A percentile compares a stretch with the other conserved stretches of the same genome.
These are phyloP conservation scores for Colletotrichum trifolii DNA, from an alignment of 2,329 filamentous ascomycete genomes.

Conservation along the genomic window DNA sequence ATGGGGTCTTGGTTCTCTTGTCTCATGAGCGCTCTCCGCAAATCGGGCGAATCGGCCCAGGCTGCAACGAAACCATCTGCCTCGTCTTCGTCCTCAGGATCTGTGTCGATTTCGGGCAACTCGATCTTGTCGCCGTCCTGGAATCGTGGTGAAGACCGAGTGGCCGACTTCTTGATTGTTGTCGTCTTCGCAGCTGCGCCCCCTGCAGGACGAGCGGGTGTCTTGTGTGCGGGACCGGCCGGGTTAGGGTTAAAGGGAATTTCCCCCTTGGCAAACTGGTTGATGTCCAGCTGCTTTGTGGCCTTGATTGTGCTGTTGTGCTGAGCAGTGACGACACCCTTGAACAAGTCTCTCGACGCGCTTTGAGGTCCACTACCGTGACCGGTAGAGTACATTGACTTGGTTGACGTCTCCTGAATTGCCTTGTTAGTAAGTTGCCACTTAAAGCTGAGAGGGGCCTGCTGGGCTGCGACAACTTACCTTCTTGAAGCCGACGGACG, in stretches of 20 bases:
- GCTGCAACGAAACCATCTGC: constrained; percentile 74
- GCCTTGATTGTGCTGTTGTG: constrained; percentile 73
- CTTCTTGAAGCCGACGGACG: constrained; percentile 75
- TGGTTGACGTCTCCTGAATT: constrained; percentile 67
- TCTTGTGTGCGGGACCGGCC: constrained; percentile 71
- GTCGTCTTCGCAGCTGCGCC: constrained; percentile 63
- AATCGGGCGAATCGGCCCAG: constrained; percentile 90
- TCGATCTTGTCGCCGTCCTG: constrained; percentile 91
- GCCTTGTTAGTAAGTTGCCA: constrained; percentile 13
- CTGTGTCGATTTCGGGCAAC: constrained; percentile 93
- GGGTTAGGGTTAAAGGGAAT: constrained; percentile 82
- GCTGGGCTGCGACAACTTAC: constrained; percentile 54
- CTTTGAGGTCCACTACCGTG: constrained; percentile 69
- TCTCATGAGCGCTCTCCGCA: constrained; percentile 77
- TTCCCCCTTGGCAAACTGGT: constrained; percentile 86
- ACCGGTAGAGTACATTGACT: constrained; percentile 69
- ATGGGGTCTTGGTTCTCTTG: constrained; percentile 90
- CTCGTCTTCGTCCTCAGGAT: constrained; percentile 88
- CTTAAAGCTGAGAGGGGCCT: neutral
- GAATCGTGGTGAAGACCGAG: constrained; percentile 83
- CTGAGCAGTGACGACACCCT: constrained; percentile 73
- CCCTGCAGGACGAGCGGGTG: constrained; percentile 69
- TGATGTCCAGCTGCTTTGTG: constrained; percentile 81
- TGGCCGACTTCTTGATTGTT: constrained; percentile 64
- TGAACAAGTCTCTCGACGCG: constrained; percentile 69